Conservation (phyloP, 345 rosid genomes). For the Eucalyptus sp. region DNA sequence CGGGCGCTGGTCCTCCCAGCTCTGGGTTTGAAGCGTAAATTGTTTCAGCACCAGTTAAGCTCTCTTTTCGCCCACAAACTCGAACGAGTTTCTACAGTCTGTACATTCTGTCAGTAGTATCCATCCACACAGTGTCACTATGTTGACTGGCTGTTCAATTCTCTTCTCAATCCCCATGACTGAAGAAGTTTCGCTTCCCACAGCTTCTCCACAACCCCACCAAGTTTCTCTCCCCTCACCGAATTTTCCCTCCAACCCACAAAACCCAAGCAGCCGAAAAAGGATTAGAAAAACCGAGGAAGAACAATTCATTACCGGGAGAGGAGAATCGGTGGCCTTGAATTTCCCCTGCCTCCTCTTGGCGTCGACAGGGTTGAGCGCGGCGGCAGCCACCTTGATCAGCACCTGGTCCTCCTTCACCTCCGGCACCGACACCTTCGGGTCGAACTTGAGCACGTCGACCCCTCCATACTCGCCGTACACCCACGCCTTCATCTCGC, state of each 20-base stretch:
- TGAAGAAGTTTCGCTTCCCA: not conserved
- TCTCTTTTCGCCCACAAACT: not conserved
- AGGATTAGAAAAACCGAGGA: not conserved
- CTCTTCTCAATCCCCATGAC: not conserved
- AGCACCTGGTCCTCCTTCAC: slow-evolving; percentile 78
- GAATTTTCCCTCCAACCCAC: not conserved
- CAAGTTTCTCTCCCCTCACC: not conserved
- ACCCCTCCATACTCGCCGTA: slow-evolving; percentile 76
- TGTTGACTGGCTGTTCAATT: not conserved
- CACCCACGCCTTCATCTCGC: slow-evolving; percentile 78
- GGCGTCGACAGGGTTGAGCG: slow-evolving; percentile 85
- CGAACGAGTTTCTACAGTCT: not conserved
- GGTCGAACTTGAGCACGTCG: slow-evolving; percentile 71
- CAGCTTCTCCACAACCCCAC: not conserved
- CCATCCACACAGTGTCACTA: not conserved
- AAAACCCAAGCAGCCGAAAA: not conserved
- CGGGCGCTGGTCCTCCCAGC: not conserved
- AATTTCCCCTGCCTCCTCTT: slow-evolving; percentile 88
- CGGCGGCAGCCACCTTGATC: slow-evolving; percentile 79
- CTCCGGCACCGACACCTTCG: slow-evolving; percentile 58
- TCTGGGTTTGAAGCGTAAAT: not conserved
- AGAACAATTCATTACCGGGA: slow-evolving; percentile 34
- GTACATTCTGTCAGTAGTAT: not conserved
- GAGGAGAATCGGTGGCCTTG: slow-evolving; percentile 88
- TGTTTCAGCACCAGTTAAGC: not conserved